phyloP scores from a whole-genome alignment of 1,139 yeast species.

The Arxiozyma slooffiae region DNA sequence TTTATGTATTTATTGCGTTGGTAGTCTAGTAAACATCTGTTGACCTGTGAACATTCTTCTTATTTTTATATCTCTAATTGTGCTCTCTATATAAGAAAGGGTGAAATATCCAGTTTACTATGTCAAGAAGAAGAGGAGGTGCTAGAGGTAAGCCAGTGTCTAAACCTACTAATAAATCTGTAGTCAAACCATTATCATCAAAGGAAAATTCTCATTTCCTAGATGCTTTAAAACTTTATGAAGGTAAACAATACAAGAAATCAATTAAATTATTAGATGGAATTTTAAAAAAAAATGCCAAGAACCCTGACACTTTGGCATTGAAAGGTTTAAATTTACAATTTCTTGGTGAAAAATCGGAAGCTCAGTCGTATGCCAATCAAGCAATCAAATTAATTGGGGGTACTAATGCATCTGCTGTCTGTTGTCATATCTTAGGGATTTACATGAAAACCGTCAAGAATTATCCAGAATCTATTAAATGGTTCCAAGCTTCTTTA shows the following conservation, averaged over 20 bases:
- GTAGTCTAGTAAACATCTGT: neutral
- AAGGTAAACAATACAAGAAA: constrained; percentile 77
- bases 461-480: constrained; percentile 67
- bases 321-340: constrained; percentile 68
- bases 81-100: neutral
- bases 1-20: too few species aligned
- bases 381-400: constrained; percentile 52
- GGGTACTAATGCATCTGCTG: constrained; percentile 40
- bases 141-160: constrained; percentile 5
- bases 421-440: constrained; percentile 80
- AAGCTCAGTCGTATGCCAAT: constrained; percentile 53
- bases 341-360: constrained; percentile 46
- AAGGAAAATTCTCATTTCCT: constrained; percentile 55
- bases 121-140: constrained; percentile 20
- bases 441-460: constrained; percentile 65
- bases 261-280: constrained; percentile 68
- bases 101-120: constrained; percentile 1
- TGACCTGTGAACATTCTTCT: neutral
- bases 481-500: constrained; percentile 68
- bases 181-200: constrained; percentile 3
- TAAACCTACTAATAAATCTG: constrained; percentile 16
- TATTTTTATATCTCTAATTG: neutral
- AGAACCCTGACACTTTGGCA: constrained; percentile 74
- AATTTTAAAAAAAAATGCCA: constrained; percentile 64
- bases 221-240: constrained; percentile 76